Evolutionary conservation across 192 early-diverging fungal genomes (phyloP).

Genomic region (Backusella circina): DNA sequence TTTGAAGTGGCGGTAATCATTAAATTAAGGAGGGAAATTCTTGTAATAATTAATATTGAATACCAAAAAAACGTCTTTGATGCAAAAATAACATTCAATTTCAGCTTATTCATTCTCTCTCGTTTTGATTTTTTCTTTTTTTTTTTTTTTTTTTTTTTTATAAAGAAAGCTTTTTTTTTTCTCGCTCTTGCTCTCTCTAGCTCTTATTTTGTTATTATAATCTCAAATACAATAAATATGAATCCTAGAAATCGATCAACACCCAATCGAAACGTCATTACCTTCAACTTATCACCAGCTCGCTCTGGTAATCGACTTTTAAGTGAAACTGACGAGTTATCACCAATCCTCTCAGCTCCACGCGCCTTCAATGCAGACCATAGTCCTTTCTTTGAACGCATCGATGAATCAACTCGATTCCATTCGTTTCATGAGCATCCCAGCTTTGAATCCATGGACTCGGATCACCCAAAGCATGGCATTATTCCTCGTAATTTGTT

Average conservation of each 20-base stretch:
- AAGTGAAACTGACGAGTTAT: not conserved
- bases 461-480: not conserved
- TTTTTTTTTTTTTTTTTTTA: not conserved
- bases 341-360: not conserved
- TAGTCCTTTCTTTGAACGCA: constrained; percentile 1
- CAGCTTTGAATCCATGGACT: not conserved
- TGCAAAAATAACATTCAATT: too few species aligned
- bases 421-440: not conserved
- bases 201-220: not conserved
- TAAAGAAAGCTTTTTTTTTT: not conserved
- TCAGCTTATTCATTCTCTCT: too few species aligned
- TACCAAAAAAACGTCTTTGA: too few species aligned
- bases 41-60: not conserved
- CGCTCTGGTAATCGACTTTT: not conserved
- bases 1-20: not conserved
- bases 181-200: not conserved
- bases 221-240: not conserved
- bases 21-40: not conserved
- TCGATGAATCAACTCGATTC: not conserved
- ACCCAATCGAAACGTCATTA: not conserved
- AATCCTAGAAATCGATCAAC: not conserved
- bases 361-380: not conserved
- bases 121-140: not conserved
- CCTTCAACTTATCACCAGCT: not conserved
- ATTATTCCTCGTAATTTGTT: not conserved